Percentiles rank a stretch among this genome's conserved stretches.
Conservation (phyloP, 306 rosid genomes). For the Abrus precatorius region DNA sequence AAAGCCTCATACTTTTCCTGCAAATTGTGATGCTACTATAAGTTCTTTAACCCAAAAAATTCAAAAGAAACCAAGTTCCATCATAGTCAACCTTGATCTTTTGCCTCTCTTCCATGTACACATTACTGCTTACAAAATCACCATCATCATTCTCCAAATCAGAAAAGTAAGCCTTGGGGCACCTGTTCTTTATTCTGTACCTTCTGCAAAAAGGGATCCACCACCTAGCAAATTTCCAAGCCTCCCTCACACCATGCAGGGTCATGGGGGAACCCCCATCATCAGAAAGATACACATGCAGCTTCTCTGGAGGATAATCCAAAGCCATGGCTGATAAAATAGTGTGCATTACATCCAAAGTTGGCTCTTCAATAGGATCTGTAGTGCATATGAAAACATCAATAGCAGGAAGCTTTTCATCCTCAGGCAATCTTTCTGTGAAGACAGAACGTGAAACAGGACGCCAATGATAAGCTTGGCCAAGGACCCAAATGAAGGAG, state of each 20-base stretch:
- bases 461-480: constrained; percentile 65
- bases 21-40: constrained; percentile 13
- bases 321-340: constrained; percentile 76
- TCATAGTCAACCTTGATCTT: constrained; percentile 49
- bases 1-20: constrained; percentile 64
- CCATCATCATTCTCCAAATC: constrained; percentile 42
- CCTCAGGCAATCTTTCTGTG: constrained; percentile 65
- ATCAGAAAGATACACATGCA: constrained; percentile 75
- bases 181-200: constrained; percentile 55
- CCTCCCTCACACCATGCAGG: constrained; percentile 55
- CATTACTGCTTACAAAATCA: constrained; percentile 41
- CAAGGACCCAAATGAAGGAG: constrained; percentile 75
- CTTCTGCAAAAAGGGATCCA: constrained; percentile 79
- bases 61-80: constrained; percentile 17
- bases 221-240: constrained; percentile 63
- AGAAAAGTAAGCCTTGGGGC: constrained; percentile 74
- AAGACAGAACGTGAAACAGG: constrained; percentile 58
- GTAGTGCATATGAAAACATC: constrained; percentile 79
- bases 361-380: constrained; percentile 76
- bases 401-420: constrained; percentile 65
- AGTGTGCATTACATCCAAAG: constrained; percentile 74
- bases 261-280: constrained; percentile 70
- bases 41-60: background rate
- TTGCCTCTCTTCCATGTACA: constrained; percentile 52
- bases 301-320: constrained; percentile 74